Evolutionary conservation across 169 alveolate genomes (phyloP).

Genomic region (Cryptosporidium ubiquitum): DNA sequence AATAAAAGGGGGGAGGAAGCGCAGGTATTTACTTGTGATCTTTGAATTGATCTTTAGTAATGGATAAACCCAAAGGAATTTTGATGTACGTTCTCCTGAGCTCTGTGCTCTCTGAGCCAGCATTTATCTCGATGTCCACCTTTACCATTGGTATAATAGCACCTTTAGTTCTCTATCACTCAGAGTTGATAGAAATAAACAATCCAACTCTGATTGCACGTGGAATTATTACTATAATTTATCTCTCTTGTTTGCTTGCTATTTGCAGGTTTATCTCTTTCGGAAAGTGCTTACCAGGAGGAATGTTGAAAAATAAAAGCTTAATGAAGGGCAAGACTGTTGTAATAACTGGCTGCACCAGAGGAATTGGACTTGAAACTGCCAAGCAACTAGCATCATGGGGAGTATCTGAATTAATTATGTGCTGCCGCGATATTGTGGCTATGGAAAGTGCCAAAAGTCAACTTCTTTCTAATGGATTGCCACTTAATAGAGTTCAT

Average conservation of each 20-base stretch:
- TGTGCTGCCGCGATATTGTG: constrained; percentile 79
- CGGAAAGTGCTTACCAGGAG: constrained; percentile 16
- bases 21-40: not conserved
- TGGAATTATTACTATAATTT: not conserved
- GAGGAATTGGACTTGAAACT: constrained; percentile 85
- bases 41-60: not conserved
- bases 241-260: not conserved
- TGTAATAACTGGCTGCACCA: constrained; percentile 80
- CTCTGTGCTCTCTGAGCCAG: constrained; percentile 49
- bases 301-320: not conserved
- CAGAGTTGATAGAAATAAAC: not conserved
- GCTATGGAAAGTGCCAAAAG: constrained; percentile 54
- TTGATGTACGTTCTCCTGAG: not conserved
- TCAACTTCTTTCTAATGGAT: constrained; percentile 16
- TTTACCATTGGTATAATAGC: not conserved
- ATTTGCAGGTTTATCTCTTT: constrained; percentile 12
- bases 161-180: not conserved
- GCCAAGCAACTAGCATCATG: constrained; percentile 78
- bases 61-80: not conserved
- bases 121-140: not conserved
- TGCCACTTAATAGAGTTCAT: constrained; percentile 4
- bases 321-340: constrained; percentile 66
- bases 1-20: not conserved
- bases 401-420: constrained; percentile 81
- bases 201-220: not conserved